phyloP scores from a whole-genome alignment of 1,284 basidiomycete species.

The Cystobasidiaceae sp. region DNA sequence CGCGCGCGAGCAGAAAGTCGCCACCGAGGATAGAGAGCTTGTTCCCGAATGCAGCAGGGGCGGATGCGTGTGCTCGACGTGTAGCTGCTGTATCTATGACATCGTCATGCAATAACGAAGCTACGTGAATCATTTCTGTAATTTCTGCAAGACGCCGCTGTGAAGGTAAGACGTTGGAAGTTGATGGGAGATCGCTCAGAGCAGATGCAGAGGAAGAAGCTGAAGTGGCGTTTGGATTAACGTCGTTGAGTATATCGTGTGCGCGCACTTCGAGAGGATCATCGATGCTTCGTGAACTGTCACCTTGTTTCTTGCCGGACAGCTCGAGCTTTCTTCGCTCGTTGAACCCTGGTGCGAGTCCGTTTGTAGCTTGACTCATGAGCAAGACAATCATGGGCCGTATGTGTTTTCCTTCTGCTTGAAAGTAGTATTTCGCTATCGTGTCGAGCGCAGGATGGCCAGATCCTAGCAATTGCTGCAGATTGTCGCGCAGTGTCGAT shows the following conservation, averaged over 20 bases:
- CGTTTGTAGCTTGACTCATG: constrained; percentile 86
- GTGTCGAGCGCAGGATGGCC: constrained; percentile 80
- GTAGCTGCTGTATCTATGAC: constrained; percentile 82
- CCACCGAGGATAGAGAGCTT: constrained; percentile 91
- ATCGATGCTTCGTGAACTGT: constrained; percentile 52
- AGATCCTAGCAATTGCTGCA: constrained; percentile 76
- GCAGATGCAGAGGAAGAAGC: constrained; percentile 51
- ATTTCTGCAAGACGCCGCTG: constrained; percentile 92
- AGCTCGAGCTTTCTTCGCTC: constrained; percentile 47
- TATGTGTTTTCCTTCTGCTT: constrained; percentile 74
- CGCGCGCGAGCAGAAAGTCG: constrained; percentile 89
- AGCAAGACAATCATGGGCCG: constrained; percentile 86
- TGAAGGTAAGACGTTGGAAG: constrained; percentile 60
- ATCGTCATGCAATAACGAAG: constrained; percentile 90
- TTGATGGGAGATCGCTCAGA: constrained; percentile 28
- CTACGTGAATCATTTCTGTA: constrained; percentile 98
- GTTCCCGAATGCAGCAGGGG: constrained; percentile 87
- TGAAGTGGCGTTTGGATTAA: constrained; percentile 68
- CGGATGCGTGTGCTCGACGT: constrained; percentile 73
- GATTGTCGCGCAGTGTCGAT: constrained; percentile 63
- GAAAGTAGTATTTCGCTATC: constrained; percentile 90
- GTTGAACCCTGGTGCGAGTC: constrained; percentile 57
- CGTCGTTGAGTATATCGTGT: constrained; percentile 73
- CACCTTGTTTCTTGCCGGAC: constrained; percentile 37
- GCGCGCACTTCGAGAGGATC: constrained; percentile 55